Conservation (phyloP, 129 eudicot genomes). For the Saussurea involucrata region DNA sequence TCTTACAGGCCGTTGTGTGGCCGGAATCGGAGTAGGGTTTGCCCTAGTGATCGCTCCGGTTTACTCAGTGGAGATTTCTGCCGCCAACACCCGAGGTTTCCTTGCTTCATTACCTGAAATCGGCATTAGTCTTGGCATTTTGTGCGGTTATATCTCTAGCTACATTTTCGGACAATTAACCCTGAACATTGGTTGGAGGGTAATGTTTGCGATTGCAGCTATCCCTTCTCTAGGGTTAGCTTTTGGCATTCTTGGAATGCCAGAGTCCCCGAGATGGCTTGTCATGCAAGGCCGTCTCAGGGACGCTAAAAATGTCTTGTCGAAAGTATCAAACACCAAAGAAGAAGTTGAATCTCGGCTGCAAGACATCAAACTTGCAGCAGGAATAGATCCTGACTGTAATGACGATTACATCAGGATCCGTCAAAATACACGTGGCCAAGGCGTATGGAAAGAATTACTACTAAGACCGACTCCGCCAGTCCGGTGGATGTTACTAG, state of each 20-base stretch:
- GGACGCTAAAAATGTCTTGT: conserved; percentile 48
- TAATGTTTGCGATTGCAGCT: conserved; percentile 69
- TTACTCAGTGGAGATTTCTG: conserved; percentile 77
- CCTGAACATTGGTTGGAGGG: conserved; percentile 53
- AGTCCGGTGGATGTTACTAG: conserved; percentile 65
- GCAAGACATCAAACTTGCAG: conserved; percentile 50
- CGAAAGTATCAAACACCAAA: conserved; percentile 36
- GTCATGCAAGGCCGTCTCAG: conserved; percentile 59
- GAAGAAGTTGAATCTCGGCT: conserved; percentile 61
- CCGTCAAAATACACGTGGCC: conserved; percentile 17
- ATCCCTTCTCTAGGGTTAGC: conserved; percentile 65
- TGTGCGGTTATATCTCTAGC: conserved; percentile 68
- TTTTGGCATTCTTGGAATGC: conserved; percentile 58
- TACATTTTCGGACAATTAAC: conserved; percentile 35
- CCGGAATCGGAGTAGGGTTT: conserved; percentile 85
- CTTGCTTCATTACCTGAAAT: conserved; percentile 71
- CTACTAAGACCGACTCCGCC: conserved; percentile 54
- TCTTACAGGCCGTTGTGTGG: conserved; percentile 61
- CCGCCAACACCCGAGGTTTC: conserved; percentile 53
- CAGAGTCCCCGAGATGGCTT: conserved; percentile 93
- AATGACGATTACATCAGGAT: conserved; percentile 34
- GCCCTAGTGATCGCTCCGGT: conserved; percentile 87
- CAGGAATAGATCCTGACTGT: conserved; percentile 45
- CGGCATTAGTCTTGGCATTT: conserved; percentile 65
- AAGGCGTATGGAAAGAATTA: conserved; percentile 65